Evolutionary conservation across 352 stramenopile species (phyloP).

Genomic region (Phytophthora syringae): DNA sequence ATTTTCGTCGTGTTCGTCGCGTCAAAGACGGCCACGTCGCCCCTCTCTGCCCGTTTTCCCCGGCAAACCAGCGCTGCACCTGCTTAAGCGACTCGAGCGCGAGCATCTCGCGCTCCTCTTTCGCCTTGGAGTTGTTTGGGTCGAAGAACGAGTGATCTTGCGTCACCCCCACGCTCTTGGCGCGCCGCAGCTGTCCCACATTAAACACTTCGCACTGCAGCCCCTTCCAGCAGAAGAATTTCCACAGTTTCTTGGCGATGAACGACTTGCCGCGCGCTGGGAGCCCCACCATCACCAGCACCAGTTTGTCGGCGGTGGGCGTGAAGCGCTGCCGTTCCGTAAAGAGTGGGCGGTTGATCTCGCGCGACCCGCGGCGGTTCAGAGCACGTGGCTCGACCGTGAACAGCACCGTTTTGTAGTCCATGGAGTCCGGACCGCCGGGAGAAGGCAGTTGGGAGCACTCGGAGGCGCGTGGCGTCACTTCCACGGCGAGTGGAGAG

Average conservation of each 20-base stretch:
- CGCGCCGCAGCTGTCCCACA: conserved; percentile 93
- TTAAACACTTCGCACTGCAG: conserved; percentile 92
- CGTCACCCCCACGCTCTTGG: conserved; percentile 62
- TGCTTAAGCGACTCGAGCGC: conserved; percentile 80
- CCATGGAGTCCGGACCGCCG: conserved; percentile 43
- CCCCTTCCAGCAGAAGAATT: conserved; percentile 87
- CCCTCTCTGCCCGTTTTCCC: conserved; percentile 40
- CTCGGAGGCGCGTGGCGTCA: not conserved
- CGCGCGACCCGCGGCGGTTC: conserved; percentile 34
- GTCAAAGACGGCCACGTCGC: conserved; percentile 91
- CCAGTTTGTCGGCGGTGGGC: conserved; percentile 92
- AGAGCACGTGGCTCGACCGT: conserved; percentile 27
- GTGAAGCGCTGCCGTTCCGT: conserved; percentile 83
- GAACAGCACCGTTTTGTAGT: conserved; percentile 54
- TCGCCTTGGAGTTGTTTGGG: conserved; percentile 84
- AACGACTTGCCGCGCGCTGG: conserved; percentile 96
- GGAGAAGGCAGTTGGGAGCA: conserved; percentile 22
- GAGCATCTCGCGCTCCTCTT: conserved; percentile 78
- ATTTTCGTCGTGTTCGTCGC: conserved; percentile 90
- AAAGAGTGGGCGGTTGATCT: conserved; percentile 48
- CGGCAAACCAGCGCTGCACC: conserved; percentile 69
- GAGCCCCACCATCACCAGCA: conserved; percentile 96
- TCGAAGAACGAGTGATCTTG: conserved; percentile 94
- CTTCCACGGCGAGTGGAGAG: conserved; percentile 16
- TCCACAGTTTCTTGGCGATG: conserved; percentile 93